Percentiles rank a stretch among this genome's conserved stretches.
Conservation (phyloP, 2,329 filamentous ascomycete genomes). For the Colletotrichum sp. region DNA sequence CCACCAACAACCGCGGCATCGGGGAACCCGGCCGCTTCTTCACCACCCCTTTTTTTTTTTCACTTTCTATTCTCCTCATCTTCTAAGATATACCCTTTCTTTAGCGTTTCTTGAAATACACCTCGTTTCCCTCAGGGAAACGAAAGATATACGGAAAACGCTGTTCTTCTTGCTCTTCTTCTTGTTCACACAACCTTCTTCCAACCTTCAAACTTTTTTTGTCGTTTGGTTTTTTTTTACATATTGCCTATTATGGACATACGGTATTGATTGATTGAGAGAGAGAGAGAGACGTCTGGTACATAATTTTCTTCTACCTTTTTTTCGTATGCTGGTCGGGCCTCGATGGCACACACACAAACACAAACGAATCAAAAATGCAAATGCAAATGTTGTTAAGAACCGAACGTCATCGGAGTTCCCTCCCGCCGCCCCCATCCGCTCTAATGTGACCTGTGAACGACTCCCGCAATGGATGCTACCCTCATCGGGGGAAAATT, state of each 20-base stretch:
- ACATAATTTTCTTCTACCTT: background rate
- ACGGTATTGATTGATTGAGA: background rate
- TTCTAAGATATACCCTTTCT: constrained; percentile 19
- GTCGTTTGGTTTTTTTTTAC: background rate
- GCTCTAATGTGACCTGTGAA: background rate
- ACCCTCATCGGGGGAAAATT: background rate
- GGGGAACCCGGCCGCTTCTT: background rate
- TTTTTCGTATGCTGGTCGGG: background rate
- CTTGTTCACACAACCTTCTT: background rate
- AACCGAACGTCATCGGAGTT: background rate
- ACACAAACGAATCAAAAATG: background rate
- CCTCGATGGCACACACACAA: background rate
- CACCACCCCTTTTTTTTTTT: background rate
- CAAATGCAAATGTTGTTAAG: background rate
- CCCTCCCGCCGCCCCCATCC: background rate
- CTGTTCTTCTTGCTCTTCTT: background rate
- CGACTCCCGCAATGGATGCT: background rate
- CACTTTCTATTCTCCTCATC: background rate
- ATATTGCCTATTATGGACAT: background rate
- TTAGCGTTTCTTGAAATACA: background rate
- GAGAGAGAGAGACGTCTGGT: background rate
- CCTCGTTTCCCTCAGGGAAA: background rate
- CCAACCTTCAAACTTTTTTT: background rate
- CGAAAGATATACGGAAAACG: background rate
- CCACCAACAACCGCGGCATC: background rate